phyloP scores from a whole-genome alignment of 2,329 filamentous ascomycete genomes.

The Trichoderma arundinaceum region DNA sequence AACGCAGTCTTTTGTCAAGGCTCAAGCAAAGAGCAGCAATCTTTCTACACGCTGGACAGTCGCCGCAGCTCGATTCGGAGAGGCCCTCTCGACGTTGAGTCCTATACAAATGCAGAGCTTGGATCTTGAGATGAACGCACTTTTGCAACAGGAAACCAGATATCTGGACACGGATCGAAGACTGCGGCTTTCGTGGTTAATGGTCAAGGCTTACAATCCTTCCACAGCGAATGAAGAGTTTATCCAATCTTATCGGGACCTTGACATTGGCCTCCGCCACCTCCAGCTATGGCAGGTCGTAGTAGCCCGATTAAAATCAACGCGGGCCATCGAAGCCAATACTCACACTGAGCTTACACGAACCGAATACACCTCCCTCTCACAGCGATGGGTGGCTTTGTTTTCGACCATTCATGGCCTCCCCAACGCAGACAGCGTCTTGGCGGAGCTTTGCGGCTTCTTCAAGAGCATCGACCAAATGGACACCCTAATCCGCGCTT shows the following conservation, averaged over 20 bases:
- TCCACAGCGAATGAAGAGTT: constrained; percentile 32
- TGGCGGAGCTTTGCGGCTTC: constrained; percentile 33
- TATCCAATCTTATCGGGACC: constrained; percentile 22
- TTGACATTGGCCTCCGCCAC: constrained; percentile 18
- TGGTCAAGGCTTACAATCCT: constrained; percentile 35
- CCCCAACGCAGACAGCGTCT: background rate
- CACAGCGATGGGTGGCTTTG: constrained; percentile 35
- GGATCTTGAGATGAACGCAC: constrained; percentile 27
- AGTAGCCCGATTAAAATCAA: constrained; percentile 32
- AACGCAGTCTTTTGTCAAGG: constrained; percentile 30
- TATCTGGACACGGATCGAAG: constrained; percentile 24
- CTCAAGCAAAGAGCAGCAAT: constrained; percentile 36
- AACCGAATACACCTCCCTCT: constrained; percentile 28
- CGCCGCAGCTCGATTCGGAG: constrained; percentile 34
- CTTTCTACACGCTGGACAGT: constrained; percentile 32
- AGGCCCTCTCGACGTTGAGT: constrained; percentile 31
- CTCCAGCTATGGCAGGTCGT: constrained; percentile 38
- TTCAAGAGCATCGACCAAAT: constrained; percentile 33
- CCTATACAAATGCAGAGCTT: constrained; percentile 29
- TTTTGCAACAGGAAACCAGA: constrained; percentile 32
- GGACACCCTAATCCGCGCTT: constrained; percentile 18
- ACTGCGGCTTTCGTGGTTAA: constrained; percentile 37
- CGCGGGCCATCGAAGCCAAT: constrained; percentile 20
- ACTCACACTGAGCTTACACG: constrained; percentile 29
- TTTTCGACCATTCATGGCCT: constrained; percentile 31